Evolutionary conservation across 2,329 filamentous ascomycete species (phyloP), one percentile per base, ranked within the genome.

Genomic region (Verticillium tricorpus): DNA sequence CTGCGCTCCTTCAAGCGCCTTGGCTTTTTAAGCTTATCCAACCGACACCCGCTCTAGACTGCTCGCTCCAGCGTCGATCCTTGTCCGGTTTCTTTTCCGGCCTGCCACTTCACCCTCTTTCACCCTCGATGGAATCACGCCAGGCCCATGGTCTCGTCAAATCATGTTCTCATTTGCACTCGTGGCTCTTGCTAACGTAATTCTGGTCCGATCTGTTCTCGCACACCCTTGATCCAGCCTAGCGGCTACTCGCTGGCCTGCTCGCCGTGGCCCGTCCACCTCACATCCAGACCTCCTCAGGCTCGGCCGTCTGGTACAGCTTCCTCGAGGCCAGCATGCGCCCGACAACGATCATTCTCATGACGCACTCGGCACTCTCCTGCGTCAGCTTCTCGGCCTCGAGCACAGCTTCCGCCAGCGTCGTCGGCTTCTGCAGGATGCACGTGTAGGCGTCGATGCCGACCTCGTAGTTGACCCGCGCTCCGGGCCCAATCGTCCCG

Each of bases 401-500:
- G 15, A 55, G 35, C 14, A 73, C 67, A 0, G 72, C 71, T 35
- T 73, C 72, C 5, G 70, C 69, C 12, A 74, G 64, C 5, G 72
- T 69, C 63, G 68, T 72, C 12, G 72, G 72, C 5, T 69, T 61
- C 59, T 74, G 72, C 11, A 74, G 64, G 7, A 74, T 74, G 40
- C 72, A 74, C 9, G 72, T 71, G 25, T 72, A 74, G 0, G 72
- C 72, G 45, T 74, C 72, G 15, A 74, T 74, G 3, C 72, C 72
- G 9, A 71, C 68, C 15, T 73, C 72, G 61, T 74, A 74, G 62
- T 74, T 74, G 57, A 73, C 69, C 45, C 72, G 61, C 11, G 72
- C 72, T 0, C 72, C 72, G 1, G 64, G 66, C 3, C 74, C 74
- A 57, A 77, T 74, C 8, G 73, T 77, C 2, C 75, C 74, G 2